These are phyloP conservation scores for Penicillium brevicompactum DNA, from an alignment of 2,329 filamentous ascomycete species.

Conservation along the genomic window DNA sequence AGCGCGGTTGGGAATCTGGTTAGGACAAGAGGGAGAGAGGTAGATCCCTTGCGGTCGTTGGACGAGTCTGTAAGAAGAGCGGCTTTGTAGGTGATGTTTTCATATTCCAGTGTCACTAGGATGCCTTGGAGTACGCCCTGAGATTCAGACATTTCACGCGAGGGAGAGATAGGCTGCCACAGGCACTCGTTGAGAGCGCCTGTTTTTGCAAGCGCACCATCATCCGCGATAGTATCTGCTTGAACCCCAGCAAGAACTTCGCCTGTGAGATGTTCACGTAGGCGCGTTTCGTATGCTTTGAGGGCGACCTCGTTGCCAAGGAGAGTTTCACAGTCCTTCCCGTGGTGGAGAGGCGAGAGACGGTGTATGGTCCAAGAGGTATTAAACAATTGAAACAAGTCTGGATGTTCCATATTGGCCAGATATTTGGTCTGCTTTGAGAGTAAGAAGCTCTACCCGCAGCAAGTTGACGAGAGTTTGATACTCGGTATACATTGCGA, in stretches of 20 bases:
- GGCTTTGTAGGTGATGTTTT: slow-evolving; percentile 52
- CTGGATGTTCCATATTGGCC: slow-evolving; percentile 28
- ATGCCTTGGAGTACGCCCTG: slow-evolving; percentile 41
- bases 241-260: slow-evolving; percentile 51
- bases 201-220: slow-evolving; percentile 46
- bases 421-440: background rate
- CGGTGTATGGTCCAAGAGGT: slow-evolving; percentile 58
- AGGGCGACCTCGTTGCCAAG: slow-evolving; percentile 40
- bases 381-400: slow-evolving; percentile 49
- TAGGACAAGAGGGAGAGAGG: slow-evolving; percentile 53
- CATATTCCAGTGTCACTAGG: slow-evolving; percentile 52
- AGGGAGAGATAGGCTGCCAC: slow-evolving; percentile 43
- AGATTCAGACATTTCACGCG: slow-evolving; percentile 25
- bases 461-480: slow-evolving; percentile 1
- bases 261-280: slow-evolving; percentile 53
- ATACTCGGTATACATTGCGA: slow-evolving; percentile 11
- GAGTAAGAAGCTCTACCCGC: background rate
- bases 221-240: slow-evolving; percentile 33
- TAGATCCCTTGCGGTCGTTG: slow-evolving; percentile 39
- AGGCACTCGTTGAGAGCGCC: slow-evolving; percentile 51
- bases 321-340: slow-evolving; percentile 38
- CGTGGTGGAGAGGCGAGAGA: slow-evolving; percentile 57
- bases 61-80: slow-evolving; percentile 48
- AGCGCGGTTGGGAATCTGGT: slow-evolving; percentile 54
- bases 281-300: slow-evolving; percentile 49